These are phyloP conservation scores for Phytopythium litorale DNA, from an alignment of 352 stramenopile species.

Conservation along the genomic window DNA sequence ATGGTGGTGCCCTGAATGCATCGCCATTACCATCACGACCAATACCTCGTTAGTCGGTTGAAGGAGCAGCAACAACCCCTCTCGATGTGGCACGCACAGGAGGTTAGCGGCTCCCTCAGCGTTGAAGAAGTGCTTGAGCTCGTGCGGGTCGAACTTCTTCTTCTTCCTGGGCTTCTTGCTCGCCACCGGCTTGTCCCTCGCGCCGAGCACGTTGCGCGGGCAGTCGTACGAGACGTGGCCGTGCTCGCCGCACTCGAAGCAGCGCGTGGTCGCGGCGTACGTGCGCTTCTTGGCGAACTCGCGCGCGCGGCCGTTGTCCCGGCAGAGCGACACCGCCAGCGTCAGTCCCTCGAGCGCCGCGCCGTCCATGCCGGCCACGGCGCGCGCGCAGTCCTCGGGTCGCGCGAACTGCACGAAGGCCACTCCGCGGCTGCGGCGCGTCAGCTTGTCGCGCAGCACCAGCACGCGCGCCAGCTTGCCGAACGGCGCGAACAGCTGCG, in stretches of 20 bases:
- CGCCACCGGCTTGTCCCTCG: conserved; percentile 48
- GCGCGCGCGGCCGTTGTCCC: conserved; percentile 72
- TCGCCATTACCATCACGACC: not conserved
- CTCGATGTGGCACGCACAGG: conserved; percentile 34
- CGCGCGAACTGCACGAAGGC: conserved; percentile 85
- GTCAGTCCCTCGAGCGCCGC: conserved; percentile 54
- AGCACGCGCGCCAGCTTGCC: conserved; percentile 55
- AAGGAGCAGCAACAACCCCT: not conserved
- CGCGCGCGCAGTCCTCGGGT: conserved; percentile 49
- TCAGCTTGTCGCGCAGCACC: conserved; percentile 73
- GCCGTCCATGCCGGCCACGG: conserved; percentile 58
- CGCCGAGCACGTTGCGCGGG: conserved; percentile 76
- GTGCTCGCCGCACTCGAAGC: conserved; percentile 79
- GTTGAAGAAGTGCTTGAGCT: conserved; percentile 68
- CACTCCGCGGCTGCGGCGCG: conserved; percentile 66
- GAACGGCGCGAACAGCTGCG: conserved; percentile 74
- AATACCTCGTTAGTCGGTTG: not conserved
- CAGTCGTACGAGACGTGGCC: conserved; percentile 85
- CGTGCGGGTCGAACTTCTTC: conserved; percentile 55
- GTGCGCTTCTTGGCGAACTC: conserved; percentile 84
- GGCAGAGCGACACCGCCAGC: conserved; percentile 58
- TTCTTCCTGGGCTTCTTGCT: conserved; percentile 48
- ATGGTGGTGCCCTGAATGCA: conserved; percentile 37
- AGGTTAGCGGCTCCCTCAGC: conserved; percentile 56
- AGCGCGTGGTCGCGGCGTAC: conserved; percentile 57